A percentile compares a stretch with the other conserved stretches of the same genome.
Conservation (phyloP, 2,329 filamentous ascomycete species). For the Trichoderma sp. region DNA sequence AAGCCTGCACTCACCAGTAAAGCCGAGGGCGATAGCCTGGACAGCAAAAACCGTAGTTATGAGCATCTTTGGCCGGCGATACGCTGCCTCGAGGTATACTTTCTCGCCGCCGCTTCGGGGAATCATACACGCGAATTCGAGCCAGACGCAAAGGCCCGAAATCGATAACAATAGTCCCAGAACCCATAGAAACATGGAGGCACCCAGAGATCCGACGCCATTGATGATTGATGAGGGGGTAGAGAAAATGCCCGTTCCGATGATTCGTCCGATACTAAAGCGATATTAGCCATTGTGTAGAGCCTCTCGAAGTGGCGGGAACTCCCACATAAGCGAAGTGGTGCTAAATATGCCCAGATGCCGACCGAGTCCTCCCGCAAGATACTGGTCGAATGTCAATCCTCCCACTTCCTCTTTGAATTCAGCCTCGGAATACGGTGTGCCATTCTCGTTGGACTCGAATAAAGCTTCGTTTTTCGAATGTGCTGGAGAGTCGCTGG, state of each 20-base stretch:
- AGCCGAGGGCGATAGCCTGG: slow-evolving; percentile 31
- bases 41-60: slow-evolving; percentile 32
- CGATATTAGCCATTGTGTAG: background rate
- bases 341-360: slow-evolving; percentile 34
- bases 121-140: slow-evolving; percentile 32
- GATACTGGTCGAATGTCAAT: slow-evolving; percentile 33
- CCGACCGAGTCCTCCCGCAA: slow-evolving; percentile 32
- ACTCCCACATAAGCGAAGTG: slow-evolving; percentile 32
- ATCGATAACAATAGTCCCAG: slow-evolving; percentile 31
- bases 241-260: slow-evolving; percentile 34
- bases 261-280: slow-evolving; percentile 33
- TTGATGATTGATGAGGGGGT: slow-evolving; percentile 33
- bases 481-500: slow-evolving; percentile 14
- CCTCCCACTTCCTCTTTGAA: slow-evolving; percentile 30
- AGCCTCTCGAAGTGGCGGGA: background rate
- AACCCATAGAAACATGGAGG: slow-evolving; percentile 32
- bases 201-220: slow-evolving; percentile 32
- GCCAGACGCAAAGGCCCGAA: slow-evolving; percentile 30
- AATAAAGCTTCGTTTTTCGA: slow-evolving; percentile 6
- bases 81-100: slow-evolving; percentile 32
- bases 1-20: slow-evolving; percentile 26
- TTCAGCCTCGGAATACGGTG: slow-evolving; percentile 2
- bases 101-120: slow-evolving; percentile 32
- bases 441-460: slow-evolving; percentile 2
- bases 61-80: slow-evolving; percentile 30